Evolutionary conservation across 768 basidiomycete species (phyloP), one percentile per base, ranked within the genome.

Genomic region (Tubosaeta sp.): DNA sequence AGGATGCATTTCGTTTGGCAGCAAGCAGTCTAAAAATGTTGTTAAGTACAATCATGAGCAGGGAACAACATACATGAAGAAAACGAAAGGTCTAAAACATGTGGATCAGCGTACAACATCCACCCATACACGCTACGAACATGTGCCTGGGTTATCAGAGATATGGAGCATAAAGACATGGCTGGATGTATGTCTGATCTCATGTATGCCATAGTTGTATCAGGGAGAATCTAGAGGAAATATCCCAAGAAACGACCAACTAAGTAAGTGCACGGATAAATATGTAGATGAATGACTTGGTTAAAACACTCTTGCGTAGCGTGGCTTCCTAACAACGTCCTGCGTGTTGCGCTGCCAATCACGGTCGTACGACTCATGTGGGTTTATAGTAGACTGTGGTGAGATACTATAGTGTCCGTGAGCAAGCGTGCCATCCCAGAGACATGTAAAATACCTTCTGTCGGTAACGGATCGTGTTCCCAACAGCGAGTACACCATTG

Each of bases 401-500:
- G 69, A 92, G 80, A 75, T 86, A 92, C 88, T 91, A 63, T 29
- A 51, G 55, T 31, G 54, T 55, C 22, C 31, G 54, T 70, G 17
- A 66, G 57, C 41, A 26, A 56, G 29, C 49, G 19, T 17, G 17
- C 47, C 35, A 27, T 57, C 19, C 13, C 48, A 48, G 35, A 47
- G 47, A 56, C 31, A 10, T 8, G 22, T 43, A 51, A 43, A 56
- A 50, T 63, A 91, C 91, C 86, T 95, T 98, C 74, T 88, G 83
- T 71, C 84, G 76, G 74, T 97, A 97, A 65, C 95, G 75, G 46
- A 86, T 93, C 52, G 95, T 98, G 54, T 84, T 91, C 26, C 86
- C 94, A 6, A 97, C 93, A 35, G 93, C 94, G 45, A 97, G 70
- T 43, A 95, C 91, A 7, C 92, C 94, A 67, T 94, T 94, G 69